Base-by-base conservation (phyloP, 2,329 filamentous ascomycete genomes). In the Curvularia hawaiiensis region DNA sequence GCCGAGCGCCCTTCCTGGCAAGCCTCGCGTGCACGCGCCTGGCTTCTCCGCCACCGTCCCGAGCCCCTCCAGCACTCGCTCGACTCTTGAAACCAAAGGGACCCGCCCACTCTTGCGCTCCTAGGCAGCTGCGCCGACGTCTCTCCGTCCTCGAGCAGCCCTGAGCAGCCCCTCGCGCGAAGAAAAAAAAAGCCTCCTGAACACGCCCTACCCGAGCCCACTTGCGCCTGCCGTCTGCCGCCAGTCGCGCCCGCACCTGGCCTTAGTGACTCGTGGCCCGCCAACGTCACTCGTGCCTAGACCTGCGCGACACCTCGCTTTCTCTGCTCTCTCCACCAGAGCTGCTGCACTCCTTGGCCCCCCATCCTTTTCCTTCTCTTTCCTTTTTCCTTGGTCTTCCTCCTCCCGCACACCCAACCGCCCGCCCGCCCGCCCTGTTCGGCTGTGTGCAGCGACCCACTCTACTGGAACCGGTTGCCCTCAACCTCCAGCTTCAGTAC, bases 21-120 rank as follows among this genome's bases (percentile, higher is more conserved):
- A 70, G 72, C 67, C 65, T 68, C 48, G 60, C 65, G 64, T 67
- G 64, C 70, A 71, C 66, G 64, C 70, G 66, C 72, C 66, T 56
- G 60, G 57, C 52, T 58, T 58, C 63, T 62, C 60, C 65, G 54
- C 62, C 58, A 62, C 47, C 43, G 56, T 56, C 59, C 41, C 49
- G 62, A 60, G 64, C 65, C 65, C 69, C 69, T 70, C 65, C 59
- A 56, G 52, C 60, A 50, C 60, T n/a, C n/a, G 26, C 58, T 61
- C 54, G 56, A 60, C 39, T 59, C 52, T 65, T 70, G 67, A 71
- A 68, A 68, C 70, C 50, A 48, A 46, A 58, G 52, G 58, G 59
- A 62, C 66, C 61, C 59, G 61, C 67, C 55, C 55, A 14, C 49
- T 55, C 53, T 33, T 49, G 28, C 56, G 33, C 22, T 54, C 53